Conservation (phyloP, 2,329 filamentous ascomycete genomes). For the Monilinia vaccinii-corymbosi region DNA sequence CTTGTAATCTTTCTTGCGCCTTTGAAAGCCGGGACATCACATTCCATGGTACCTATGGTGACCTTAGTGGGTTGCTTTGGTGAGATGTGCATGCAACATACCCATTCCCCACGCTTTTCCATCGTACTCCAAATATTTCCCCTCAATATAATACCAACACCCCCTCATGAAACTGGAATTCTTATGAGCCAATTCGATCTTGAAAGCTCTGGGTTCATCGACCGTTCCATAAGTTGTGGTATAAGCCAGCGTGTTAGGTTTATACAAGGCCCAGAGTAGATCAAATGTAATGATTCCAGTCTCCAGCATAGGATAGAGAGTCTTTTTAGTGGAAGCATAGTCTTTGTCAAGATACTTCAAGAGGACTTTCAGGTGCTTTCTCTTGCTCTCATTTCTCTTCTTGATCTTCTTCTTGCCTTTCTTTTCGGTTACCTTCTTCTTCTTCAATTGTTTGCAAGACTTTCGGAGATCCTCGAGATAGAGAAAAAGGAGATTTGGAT, state of each 20-base stretch:
- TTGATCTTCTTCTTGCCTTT: conserved; percentile 52
- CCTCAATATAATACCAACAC: conserved; percentile 68
- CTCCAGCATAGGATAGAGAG: conserved; percentile 69
- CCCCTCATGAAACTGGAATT: conserved; percentile 61
- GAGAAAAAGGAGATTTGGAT: conserved; percentile 63
- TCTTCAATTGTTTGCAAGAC: conserved; percentile 55
- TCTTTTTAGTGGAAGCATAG: conserved; percentile 69
- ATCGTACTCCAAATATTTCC: conserved; percentile 76
- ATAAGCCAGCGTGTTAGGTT: conserved; percentile 74
- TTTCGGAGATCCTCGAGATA: conserved; percentile 69
- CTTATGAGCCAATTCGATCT: conserved; percentile 67
- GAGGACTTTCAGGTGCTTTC: conserved; percentile 60
- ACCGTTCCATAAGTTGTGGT: conserved; percentile 66
- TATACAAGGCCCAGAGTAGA: conserved; percentile 80
- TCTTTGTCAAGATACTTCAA: conserved; percentile 73
- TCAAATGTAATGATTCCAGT: conserved; percentile 84
- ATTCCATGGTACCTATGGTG: conserved; percentile 42
- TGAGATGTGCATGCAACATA: conserved; percentile 10
- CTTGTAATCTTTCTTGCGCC: conserved; percentile 76
- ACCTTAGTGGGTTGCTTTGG: conserved; percentile 7
- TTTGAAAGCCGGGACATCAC: conserved; percentile 66
- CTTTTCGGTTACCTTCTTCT: conserved; percentile 40
- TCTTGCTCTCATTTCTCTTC: conserved; percentile 49
- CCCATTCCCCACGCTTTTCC: conserved; percentile 78
- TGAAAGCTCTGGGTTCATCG: conserved; percentile 75